Evolutionary conservation across 164 flowering plant genomes (phyloP).

Genomic region (Vitis amurensis): DNA sequence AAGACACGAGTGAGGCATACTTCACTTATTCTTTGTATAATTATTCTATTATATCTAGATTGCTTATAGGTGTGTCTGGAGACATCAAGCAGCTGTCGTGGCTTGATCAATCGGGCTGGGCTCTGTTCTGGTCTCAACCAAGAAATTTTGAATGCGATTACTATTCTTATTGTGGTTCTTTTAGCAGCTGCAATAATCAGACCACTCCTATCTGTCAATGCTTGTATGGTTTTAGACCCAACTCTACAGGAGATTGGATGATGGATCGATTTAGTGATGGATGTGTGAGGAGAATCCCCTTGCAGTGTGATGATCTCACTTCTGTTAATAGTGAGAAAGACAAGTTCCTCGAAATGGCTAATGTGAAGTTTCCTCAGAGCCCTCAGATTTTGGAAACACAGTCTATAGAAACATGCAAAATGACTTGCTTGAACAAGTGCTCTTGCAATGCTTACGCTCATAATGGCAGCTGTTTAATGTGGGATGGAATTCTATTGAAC

Average conservation of each 20-base stretch:
- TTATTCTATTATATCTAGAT: too few relatives aligned
- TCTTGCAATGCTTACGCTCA: too few relatives aligned
- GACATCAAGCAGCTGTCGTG: too few relatives aligned
- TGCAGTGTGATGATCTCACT: conserved; percentile 8
- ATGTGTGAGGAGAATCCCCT: conserved; percentile 15
- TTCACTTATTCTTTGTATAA: too few relatives aligned
- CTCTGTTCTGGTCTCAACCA: conserved; percentile 10
- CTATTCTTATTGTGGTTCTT: conserved; percentile 24
- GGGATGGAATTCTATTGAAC: not conserved
- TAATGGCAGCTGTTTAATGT: too few relatives aligned
- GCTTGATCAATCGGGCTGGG: too few relatives aligned
- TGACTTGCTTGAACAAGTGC: too few relatives aligned
- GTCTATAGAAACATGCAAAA: too few relatives aligned
- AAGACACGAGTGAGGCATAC: too few relatives aligned
- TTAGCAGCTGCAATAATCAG: conserved; percentile 19
- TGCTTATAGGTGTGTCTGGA: too few relatives aligned
- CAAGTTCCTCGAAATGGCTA: not conserved
- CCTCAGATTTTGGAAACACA: too few relatives aligned
- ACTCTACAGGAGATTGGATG: not conserved
- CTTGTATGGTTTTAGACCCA: conserved; percentile 20
- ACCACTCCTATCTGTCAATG: conserved; percentile 17
- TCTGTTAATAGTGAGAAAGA: conserved; percentile 5
- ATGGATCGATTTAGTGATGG: conserved; percentile 9
- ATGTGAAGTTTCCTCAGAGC: too few relatives aligned
- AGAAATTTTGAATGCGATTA: conserved; percentile 20